A percentile compares a stretch with the other conserved stretches of the same genome.
Conservation (phyloP, 192 early-diverging fungal genomes). For the Fimicolochytrium jonesii region DNA sequence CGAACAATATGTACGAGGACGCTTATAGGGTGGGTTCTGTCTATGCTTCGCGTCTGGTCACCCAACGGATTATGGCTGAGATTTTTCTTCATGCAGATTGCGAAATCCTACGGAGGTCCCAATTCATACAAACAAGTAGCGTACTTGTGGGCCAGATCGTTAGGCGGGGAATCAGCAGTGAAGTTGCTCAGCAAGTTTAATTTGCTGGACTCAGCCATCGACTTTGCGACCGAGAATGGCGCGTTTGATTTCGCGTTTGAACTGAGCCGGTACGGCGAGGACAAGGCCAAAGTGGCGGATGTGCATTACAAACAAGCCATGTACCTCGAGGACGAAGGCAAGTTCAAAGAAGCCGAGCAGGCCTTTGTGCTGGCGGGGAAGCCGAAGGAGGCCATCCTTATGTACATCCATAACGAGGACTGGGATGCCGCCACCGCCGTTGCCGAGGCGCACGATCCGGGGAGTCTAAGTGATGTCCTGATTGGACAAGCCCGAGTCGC, state of each 20-base stretch:
- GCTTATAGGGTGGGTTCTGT: slow-evolving; percentile 56
- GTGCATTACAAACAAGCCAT: slow-evolving; percentile 66
- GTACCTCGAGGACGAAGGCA: slow-evolving; percentile 57
- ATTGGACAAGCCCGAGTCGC: slow-evolving; percentile 56
- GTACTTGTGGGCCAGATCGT: slow-evolving; percentile 62
- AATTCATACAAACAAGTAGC: slow-evolving; percentile 61
- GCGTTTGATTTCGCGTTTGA: slow-evolving; percentile 68
- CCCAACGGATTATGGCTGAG: no score
- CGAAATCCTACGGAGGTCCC: slow-evolving; percentile 52
- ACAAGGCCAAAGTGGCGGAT: slow-evolving; percentile 57
- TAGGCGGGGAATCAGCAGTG: slow-evolving; percentile 60
- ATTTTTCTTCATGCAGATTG: slow-evolving; percentile 48
- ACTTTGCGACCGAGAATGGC: slow-evolving; percentile 64
- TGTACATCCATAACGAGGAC: slow-evolving; percentile 69
- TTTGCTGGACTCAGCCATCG: slow-evolving; percentile 59
- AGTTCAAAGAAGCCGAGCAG: slow-evolving; percentile 58
- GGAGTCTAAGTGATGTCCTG: slow-evolving; percentile 50
- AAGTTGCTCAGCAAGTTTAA: slow-evolving; percentile 59
- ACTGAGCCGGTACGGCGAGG: slow-evolving; percentile 53
- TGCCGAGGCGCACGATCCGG: slow-evolving; percentile 55
- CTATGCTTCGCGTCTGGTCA: no score
- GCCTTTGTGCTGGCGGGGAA: slow-evolving; percentile 60
- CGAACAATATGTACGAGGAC: slow-evolving; percentile 60
- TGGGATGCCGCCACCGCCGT: slow-evolving; percentile 58
- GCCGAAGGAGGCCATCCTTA: slow-evolving; percentile 64